phyloP scores from a whole-genome alignment of 1,139 yeast species.

The Taphrina confusa region DNA sequence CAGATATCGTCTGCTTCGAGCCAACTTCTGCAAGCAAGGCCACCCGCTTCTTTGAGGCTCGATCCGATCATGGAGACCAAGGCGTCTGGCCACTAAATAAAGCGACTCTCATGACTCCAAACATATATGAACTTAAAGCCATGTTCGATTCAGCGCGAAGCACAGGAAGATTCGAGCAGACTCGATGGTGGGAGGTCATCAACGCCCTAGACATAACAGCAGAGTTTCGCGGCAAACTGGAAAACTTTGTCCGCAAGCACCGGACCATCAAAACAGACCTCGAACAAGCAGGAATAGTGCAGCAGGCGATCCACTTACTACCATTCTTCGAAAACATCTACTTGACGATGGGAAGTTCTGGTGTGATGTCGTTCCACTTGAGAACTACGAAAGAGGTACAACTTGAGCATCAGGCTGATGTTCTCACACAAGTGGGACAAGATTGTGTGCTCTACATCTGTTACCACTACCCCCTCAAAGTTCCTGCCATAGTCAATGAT shows the following conservation, averaged over 20 bases:
- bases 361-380: slow-evolving; percentile 58
- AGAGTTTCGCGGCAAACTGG: slow-evolving; percentile 52
- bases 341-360: slow-evolving; percentile 68
- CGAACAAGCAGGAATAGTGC: slow-evolving; percentile 57
- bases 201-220: slow-evolving; percentile 62
- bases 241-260: slow-evolving; percentile 42
- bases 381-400: slow-evolving; percentile 36
- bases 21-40: slow-evolving; percentile 76
- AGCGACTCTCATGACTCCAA: slow-evolving; percentile 64
- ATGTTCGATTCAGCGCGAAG: slow-evolving; percentile 56
- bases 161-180: slow-evolving; percentile 60
- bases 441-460: slow-evolving; percentile 60
- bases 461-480: slow-evolving; percentile 52
- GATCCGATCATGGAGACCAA: background rate
- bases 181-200: slow-evolving; percentile 71
- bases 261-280: slow-evolving; percentile 44
- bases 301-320: slow-evolving; percentile 66
- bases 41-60: background rate
- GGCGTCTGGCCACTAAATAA: slow-evolving; percentile 47
- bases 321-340: slow-evolving; percentile 72
- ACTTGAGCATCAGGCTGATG: slow-evolving; percentile 24
- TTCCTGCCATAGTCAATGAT: slow-evolving; percentile 50
- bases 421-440: slow-evolving; percentile 33
- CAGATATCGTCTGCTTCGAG: slow-evolving; percentile 57
- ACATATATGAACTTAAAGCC: slow-evolving; percentile 59